A percentile compares a stretch with the other conserved stretches of the same genome.
Evolutionary conservation across 805 yeast species (phyloP).

Genomic region (Naumovozyma baii): DNA sequence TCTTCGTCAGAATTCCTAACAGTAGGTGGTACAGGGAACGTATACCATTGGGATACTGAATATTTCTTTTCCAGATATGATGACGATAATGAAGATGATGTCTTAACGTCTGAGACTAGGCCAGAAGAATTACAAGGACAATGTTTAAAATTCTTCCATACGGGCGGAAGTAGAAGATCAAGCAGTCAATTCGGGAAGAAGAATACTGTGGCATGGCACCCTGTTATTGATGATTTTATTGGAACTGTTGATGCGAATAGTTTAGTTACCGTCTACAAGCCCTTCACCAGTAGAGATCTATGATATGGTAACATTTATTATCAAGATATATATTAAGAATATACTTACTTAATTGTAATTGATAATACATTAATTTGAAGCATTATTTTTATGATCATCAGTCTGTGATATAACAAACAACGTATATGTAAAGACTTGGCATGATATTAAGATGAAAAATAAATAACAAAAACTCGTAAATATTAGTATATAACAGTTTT

Average conservation of each 20-base stretch:
- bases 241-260: constrained; percentile 24
- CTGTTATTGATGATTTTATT: constrained; percentile 20
- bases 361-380: no score
- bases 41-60: constrained; percentile 31
- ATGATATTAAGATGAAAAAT: no score
- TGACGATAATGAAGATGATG: constrained; percentile 35
- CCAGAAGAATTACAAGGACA: constrained; percentile 22
- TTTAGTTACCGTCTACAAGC: constrained; percentile 22
- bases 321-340: no score
- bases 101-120: constrained; percentile 23
- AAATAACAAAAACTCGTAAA: no score
- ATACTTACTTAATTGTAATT: no score
- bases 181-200: constrained; percentile 13
- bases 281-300: constrained; percentile 8
- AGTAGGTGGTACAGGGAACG: constrained; percentile 27
- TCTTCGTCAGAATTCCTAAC: constrained; percentile 25
- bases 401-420: no score
- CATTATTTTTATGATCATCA: no score
- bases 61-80: constrained; percentile 35
- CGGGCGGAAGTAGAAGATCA: constrained; percentile 22
- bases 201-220: constrained; percentile 24
- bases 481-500: no score
- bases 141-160: constrained; percentile 25
- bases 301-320: no score
- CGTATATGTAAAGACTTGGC: no score